These are phyloP conservation scores for Didymella glomerata DNA, from an alignment of 2,329 filamentous ascomycete genomes.

Conservation along the genomic window DNA sequence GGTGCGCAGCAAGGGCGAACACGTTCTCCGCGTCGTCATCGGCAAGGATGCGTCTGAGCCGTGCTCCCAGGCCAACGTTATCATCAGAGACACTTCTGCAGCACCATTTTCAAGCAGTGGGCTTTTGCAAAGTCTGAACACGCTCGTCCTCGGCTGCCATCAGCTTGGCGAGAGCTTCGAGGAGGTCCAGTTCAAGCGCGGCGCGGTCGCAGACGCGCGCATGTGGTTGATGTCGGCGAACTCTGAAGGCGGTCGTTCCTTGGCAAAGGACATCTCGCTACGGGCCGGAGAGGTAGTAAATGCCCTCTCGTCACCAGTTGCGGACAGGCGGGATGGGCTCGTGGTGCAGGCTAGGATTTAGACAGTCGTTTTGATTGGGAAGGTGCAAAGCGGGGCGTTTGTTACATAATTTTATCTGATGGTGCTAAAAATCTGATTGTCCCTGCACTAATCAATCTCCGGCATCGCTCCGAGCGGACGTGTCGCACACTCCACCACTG, in stretches of 20 bases:
- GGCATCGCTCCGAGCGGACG: constrained; percentile 24
- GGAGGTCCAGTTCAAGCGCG: constrained; percentile 51
- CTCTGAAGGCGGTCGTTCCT: constrained; percentile 44
- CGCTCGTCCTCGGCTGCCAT: constrained; percentile 47
- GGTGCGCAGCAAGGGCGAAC: constrained; percentile 45
- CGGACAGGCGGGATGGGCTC: constrained; percentile 28
- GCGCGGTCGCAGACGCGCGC: constrained; percentile 36
- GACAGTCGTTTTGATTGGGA: constrained; percentile 16
- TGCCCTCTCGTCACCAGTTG: constrained; percentile 29
- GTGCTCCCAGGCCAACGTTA: constrained; percentile 38
- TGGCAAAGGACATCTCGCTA: constrained; percentile 48
- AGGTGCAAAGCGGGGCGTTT: constrained; percentile 22
- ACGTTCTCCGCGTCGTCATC: constrained; percentile 38
- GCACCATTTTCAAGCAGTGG: constrained; percentile 29
- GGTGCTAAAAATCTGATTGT: constrained; percentile 33
- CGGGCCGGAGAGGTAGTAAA: constrained; percentile 46
- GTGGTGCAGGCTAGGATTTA: constrained; percentile 46
- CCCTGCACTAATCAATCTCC: constrained; percentile 15
- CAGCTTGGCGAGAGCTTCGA: constrained; percentile 49
- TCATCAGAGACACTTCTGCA: constrained; percentile 41
- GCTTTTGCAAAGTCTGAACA: constrained; percentile 43
- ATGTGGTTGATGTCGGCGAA: constrained; percentile 47
- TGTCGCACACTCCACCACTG: constrained; percentile 23
- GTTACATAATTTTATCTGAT: constrained; percentile 44
- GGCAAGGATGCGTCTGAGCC: constrained; percentile 38